Base-by-base conservation (phyloP, 1,284 basidiomycete species). In the Tilletiaria anomala region DNA sequence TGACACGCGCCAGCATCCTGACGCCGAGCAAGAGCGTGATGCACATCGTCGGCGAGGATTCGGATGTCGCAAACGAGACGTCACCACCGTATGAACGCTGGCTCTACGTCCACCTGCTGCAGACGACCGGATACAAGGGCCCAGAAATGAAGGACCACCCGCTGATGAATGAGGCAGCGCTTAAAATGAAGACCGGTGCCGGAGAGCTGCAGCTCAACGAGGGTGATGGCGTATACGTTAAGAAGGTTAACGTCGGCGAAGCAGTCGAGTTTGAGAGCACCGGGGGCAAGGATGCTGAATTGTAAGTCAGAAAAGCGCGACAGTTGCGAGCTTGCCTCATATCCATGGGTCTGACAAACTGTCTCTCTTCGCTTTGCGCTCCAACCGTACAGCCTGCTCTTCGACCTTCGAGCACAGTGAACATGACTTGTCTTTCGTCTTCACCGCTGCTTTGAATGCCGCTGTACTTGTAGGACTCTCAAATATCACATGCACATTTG, bases 31-130 rank as follows among this genome's bases (percentile, higher is more conserved):
- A 40, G 4, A 8, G n/a, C 1, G 51, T 55, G 6, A 43, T 40
- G 1, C 54, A 59, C 37, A 32, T 44, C 5, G 32, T 57, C 14
- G 58, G 58, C 12, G 18, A 32, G 3, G 54, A 59, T 20, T 48
- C 50, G 1, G 37, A 42, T 10, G 48, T 49, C 2, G 37, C 21
- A 16, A 37, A 17, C 8, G 11, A 40, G 6, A 17, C 17, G 11
- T n/a, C n/a, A n/a, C n/a, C n/a, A n/a, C 51, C 41, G 6, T 23
- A 34, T 1, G 47, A 59, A 19, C 24, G 58, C 1, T 59, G 58
- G 53, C n/a, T 48, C 4, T 57, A 55, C 40, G 39, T 59, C 26
- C 58, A 59, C 41, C 42, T 61, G 26, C 10, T n/a, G n/a, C 26
- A 29, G n/a, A n/a, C n/a, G 26, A 8, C 26, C 10, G 26, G 26